Evolutionary conservation across 2,329 filamentous ascomycete species (phyloP).

Genomic region (Phaeosphaeriaceae sp.): DNA sequence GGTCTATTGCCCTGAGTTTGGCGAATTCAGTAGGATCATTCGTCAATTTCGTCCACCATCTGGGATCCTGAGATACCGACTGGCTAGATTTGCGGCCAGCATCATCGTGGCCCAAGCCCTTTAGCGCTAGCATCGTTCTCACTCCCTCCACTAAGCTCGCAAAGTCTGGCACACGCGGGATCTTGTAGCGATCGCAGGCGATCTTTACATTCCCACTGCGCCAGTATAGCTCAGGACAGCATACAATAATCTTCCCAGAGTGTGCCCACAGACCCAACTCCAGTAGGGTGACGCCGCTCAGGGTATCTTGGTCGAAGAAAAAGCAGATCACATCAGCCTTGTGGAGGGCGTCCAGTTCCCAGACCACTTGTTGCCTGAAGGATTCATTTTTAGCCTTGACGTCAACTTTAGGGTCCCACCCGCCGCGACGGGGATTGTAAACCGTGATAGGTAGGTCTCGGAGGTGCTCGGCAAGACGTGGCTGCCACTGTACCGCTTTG

Average conservation of each 20-base stretch:
- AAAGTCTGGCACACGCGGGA: slow-evolving; percentile 54
- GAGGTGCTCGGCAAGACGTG: slow-evolving; percentile 51
- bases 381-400: slow-evolving; percentile 51
- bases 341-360: slow-evolving; percentile 67
- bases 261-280: slow-evolving; percentile 64
- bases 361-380: slow-evolving; percentile 63
- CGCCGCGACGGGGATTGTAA: slow-evolving; percentile 62
- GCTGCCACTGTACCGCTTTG: slow-evolving; percentile 60
- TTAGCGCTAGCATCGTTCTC: slow-evolving; percentile 35
- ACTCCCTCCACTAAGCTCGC: slow-evolving; percentile 51
- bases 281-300: slow-evolving; percentile 64
- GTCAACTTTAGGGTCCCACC: slow-evolving; percentile 63
- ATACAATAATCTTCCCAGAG: slow-evolving; percentile 58
- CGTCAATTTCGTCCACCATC: no score
- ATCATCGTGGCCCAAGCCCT: slow-evolving; percentile 27
- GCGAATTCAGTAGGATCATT: no score
- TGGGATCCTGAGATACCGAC: no score
- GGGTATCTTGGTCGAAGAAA: slow-evolving; percentile 61
- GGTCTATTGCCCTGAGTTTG: no score
- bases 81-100: no score
- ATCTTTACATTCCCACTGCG: slow-evolving; percentile 68
- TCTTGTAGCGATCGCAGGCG: slow-evolving; percentile 58
- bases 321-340: slow-evolving; percentile 61
- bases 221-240: slow-evolving; percentile 59
- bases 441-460: slow-evolving; percentile 57